Conservation (phyloP, 176 grass and related monocot genomes). For the Urochloa ruziziensis region DNA sequence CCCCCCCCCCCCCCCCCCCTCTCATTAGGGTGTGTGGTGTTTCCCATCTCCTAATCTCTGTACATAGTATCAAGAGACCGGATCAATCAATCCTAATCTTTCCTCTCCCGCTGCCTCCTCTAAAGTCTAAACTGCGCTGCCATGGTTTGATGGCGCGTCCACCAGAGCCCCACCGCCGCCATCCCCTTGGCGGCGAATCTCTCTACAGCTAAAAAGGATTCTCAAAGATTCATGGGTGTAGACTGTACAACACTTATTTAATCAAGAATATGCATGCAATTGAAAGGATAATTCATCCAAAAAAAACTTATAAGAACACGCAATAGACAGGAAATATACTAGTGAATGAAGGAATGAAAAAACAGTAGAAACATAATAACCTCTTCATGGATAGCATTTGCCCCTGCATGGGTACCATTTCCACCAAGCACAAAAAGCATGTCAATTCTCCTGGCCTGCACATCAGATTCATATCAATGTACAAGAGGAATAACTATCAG, state of each 20-base stretch:
- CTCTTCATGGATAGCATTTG: constrained; percentile 95
- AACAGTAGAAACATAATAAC: constrained; percentile 18
- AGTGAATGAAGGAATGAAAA: not conserved
- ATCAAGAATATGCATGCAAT: not conserved
- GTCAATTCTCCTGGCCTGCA: constrained; percentile 77
- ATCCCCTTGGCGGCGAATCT: no score
- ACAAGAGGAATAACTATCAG: not conserved
- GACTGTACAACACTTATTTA: not conserved
- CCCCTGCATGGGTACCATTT: constrained; percentile 94
- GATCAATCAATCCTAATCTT: no score
- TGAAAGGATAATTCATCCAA: not conserved
- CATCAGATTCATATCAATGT: not conserved
- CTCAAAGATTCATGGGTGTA: not conserved
- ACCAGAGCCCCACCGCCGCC: no score
- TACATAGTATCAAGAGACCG: no score
- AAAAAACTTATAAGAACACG: not conserved
- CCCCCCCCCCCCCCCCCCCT: no score
- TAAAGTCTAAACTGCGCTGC: no score
- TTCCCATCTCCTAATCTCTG: no score
- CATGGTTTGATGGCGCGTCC: no score
- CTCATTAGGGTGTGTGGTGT: no score
- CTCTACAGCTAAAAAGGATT: not conserved
- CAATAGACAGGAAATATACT: not conserved
- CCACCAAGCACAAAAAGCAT: constrained; percentile 98
- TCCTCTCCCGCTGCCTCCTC: no score